phyloP scores from a whole-genome alignment of 768 basidiomycete genomes.

The Mrakia blollopis region DNA sequence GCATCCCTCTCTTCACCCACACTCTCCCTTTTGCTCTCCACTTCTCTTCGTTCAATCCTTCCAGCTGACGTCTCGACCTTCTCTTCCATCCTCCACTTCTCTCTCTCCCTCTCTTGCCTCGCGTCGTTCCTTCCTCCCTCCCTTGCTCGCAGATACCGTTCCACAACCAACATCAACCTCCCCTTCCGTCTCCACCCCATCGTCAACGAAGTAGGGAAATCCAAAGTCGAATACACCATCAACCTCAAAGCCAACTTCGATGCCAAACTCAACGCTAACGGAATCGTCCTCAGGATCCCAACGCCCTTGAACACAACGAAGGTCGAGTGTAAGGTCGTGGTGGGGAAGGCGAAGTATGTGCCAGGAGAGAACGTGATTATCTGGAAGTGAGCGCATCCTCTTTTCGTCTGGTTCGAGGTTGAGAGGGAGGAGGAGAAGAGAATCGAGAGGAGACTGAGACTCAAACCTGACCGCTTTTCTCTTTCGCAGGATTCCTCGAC shows the following conservation, averaged over 20 bases:
- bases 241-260: slow-evolving; percentile 84
- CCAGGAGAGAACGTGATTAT: slow-evolving; percentile 93
- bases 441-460: no score
- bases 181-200: slow-evolving; percentile 80
- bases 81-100: no score
- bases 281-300: slow-evolving; percentile 86
- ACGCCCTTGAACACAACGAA: slow-evolving; percentile 91
- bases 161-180: slow-evolving; percentile 92
- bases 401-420: not conserved
- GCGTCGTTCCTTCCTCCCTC: not conserved
- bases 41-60: no score
- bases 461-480: not conserved
- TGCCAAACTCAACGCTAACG: slow-evolving; percentile 86
- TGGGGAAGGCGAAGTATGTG: slow-evolving; percentile 94
- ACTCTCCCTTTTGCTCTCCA: not conserved
- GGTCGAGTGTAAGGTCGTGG: slow-evolving; percentile 84
- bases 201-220: slow-evolving; percentile 86
- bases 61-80: no score
- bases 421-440: not conserved
- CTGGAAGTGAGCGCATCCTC: slow-evolving; percentile 75
- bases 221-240: slow-evolving; percentile 83
- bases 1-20: not conserved
- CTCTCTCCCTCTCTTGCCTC: not conserved
- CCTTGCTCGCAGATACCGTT: slow-evolving; percentile 66
- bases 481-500: slow-evolving; percentile 65